phyloP scores from a whole-genome alignment of 495 filamentous ascomycete genomes.

The Aspergillus affinis region DNA sequence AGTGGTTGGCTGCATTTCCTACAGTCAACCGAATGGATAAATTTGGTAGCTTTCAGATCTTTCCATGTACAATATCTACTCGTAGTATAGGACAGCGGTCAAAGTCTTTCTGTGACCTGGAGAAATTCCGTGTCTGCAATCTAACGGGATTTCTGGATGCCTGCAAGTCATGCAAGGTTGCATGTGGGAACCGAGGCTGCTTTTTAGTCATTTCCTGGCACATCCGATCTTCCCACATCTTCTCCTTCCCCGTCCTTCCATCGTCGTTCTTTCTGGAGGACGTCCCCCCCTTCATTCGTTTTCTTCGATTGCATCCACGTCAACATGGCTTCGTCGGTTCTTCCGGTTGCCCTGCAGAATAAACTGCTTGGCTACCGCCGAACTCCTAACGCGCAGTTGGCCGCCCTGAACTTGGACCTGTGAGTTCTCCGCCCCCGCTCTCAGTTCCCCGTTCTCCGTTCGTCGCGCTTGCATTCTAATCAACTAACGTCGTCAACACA shows the following conservation, averaged over 20 bases:
- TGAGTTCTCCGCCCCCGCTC: conserved; percentile 47
- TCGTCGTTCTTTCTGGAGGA: conserved; percentile 20
- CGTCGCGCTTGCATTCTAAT: background rate
- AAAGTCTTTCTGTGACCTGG: background rate
- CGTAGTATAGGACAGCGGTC: background rate
- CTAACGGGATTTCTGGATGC: conserved; percentile 4
- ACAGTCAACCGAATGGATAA: conserved; percentile 2
- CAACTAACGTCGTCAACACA: conserved; percentile 26
- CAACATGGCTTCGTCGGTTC: conserved; percentile 37
- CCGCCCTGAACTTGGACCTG: conserved; percentile 76
- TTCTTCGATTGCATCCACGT: background rate
- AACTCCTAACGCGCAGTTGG: conserved; percentile 56
- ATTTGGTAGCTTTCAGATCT: conserved; percentile 21
- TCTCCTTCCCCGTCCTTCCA: conserved; percentile 4
- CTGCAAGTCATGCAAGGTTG: conserved; percentile 5
- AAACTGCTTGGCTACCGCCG: conserved; percentile 45
- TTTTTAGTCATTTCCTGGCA: conserved; percentile 10
- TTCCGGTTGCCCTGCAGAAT: conserved; percentile 43
- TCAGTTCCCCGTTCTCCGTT: conserved; percentile 15
- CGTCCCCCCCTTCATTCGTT: conserved; percentile 5
- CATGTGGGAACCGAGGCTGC: conserved; percentile 30
- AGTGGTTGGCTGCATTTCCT: conserved; percentile 18
- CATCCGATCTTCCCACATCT: conserved; percentile 15
- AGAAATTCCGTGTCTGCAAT: conserved; percentile 1
- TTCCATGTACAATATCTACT: conserved; percentile 25